A percentile compares a stretch with the other conserved stretches of the same genome.
Conservation (phyloP, 208 protist species). For the Leishmania lainsoni region DNA sequence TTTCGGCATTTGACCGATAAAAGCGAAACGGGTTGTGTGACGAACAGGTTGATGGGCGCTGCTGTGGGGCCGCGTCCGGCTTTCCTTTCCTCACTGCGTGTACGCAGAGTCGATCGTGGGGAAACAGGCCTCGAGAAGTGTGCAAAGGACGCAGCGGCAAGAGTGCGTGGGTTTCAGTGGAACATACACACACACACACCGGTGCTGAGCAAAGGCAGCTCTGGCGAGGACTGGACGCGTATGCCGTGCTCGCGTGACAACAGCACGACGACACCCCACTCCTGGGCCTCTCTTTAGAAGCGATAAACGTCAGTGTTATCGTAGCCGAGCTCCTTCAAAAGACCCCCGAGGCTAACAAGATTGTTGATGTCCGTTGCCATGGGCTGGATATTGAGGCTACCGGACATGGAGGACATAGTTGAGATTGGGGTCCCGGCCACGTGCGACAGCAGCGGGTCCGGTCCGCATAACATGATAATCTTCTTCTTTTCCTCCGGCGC, state of each 20-base stretch:
- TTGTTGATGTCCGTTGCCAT: slow-evolving; percentile 88
- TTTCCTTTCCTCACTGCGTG: neutral
- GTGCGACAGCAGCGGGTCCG: slow-evolving; percentile 81
- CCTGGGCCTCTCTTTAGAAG: slow-evolving; percentile 49
- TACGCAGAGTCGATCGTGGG: neutral
- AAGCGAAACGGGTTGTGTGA: neutral
- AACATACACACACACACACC: neutral
- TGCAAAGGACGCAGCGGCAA: neutral
- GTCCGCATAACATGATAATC: slow-evolving; percentile 91
- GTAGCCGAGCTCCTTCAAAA: slow-evolving; percentile 86
- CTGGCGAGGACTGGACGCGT: neutral
- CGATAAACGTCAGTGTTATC: slow-evolving; percentile 84
- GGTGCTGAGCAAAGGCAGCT: neutral
- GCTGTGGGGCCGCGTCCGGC: neutral
- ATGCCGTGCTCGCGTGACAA: neutral
- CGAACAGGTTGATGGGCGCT: neutral
- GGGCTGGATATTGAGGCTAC: slow-evolving; percentile 79
- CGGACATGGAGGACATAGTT: slow-evolving; percentile 78
- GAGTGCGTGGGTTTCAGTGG: neutral
- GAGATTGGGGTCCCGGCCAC: slow-evolving; percentile 80
- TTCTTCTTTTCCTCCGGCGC: slow-evolving; percentile 74
- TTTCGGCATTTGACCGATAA: neutral
- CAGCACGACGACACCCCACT: neutral
- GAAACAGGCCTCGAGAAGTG: neutral
- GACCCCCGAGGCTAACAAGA: slow-evolving; percentile 70